Percentiles rank a stretch among this genome's conserved stretches.
Conservation (phyloP, 306 rosid genomes). For the Vigna nakashimae region DNA sequence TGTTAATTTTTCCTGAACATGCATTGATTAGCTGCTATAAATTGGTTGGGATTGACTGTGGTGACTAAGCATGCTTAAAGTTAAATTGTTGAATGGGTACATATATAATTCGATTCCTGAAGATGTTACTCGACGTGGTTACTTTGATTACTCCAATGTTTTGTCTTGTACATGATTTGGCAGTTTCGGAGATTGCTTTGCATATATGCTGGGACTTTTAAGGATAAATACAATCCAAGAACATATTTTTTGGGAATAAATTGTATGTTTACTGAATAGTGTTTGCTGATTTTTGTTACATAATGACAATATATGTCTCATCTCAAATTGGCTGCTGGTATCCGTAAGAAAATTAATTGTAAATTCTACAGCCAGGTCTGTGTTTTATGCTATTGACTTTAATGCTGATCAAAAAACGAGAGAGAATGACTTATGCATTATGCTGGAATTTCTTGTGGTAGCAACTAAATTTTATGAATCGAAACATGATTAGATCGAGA, state of each 20-base stretch:
- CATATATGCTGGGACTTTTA: not conserved
- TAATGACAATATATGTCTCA: not conserved
- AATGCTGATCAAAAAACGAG: not conserved
- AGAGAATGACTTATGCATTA: not conserved
- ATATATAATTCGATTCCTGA: not conserved
- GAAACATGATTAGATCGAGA: not conserved
- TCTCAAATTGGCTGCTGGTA: not conserved
- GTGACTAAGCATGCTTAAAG: not conserved
- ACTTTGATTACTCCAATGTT: not conserved
- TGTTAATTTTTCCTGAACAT: not conserved
- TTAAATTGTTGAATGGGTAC: not conserved
- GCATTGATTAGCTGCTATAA: not conserved
- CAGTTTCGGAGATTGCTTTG: not conserved
- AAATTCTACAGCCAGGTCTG: not conserved
- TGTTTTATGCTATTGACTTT: not conserved
- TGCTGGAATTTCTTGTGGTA: not conserved
- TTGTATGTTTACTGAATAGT: not conserved
- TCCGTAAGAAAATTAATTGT: not conserved
- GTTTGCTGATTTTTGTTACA: not conserved
- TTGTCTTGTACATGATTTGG: not conserved
- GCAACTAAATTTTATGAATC: not conserved
- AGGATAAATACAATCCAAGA: not conserved
- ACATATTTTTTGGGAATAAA: not conserved
- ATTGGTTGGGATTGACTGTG: not conserved
- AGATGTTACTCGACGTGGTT: not conserved